phyloP scores from a whole-genome alignment of 306 rosid genomes.

The Begonia fuchsioides region DNA sequence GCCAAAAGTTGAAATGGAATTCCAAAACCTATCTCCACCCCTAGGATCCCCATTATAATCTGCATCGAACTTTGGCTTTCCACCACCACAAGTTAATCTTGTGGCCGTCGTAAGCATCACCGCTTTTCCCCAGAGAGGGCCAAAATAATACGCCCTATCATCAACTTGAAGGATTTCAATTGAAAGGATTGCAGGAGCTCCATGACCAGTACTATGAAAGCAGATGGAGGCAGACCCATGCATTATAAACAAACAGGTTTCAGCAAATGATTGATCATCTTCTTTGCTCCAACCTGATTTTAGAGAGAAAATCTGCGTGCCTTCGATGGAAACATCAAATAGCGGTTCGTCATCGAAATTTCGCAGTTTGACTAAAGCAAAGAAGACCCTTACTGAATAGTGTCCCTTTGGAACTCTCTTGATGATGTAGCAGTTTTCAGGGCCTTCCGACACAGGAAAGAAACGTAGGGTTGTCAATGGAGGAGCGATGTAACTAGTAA shows the following conservation, averaged over 20 bases:
- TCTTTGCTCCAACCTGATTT: conserved; percentile 73
- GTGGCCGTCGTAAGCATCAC: conserved; percentile 65
- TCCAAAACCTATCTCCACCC: conserved; percentile 98
- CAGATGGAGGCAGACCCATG: conserved; percentile 68
- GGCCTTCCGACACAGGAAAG: conserved; percentile 71
- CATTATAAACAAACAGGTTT: conserved; percentile 48
- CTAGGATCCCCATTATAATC: conserved; percentile 44
- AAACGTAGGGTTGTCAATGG: conserved; percentile 64
- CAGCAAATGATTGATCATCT: conserved; percentile 69
- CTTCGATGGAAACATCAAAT: conserved; percentile 79
- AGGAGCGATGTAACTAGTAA: conserved; percentile 51
- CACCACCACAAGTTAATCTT: conserved; percentile 71
- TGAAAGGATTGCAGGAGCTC: conserved; percentile 93
- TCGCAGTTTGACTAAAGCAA: conserved; percentile 41
- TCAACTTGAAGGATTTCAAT: conserved; percentile 87
- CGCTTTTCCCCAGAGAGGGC: conserved; percentile 37
- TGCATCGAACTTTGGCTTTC: conserved; percentile 53
- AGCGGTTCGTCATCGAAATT: conserved; percentile 54
- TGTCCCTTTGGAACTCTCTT: conserved; percentile 66
- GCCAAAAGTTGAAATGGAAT: conserved; percentile 32
- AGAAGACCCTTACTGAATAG: conserved; percentile 69
- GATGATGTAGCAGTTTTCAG: conserved; percentile 76
- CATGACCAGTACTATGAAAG: conserved; percentile 96
- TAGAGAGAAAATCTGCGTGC: conserved; percentile 62
- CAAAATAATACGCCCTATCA: conserved; percentile 49